phyloP scores from a whole-genome alignment of 345 rosid genomes.

The Anacardium occidentale region DNA sequence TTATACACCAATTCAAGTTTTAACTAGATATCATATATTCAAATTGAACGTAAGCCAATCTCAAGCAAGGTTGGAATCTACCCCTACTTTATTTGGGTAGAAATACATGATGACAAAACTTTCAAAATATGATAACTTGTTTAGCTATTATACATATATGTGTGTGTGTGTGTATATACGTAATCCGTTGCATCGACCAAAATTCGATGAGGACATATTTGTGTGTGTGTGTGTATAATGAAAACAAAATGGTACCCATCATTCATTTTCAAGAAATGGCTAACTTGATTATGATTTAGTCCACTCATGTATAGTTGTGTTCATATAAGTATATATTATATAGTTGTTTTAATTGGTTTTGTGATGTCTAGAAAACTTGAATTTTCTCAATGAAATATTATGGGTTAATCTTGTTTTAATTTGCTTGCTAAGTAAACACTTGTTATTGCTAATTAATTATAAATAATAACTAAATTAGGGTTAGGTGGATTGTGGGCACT shows the following conservation, averaged over 20 bases:
- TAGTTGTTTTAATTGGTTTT: neutral
- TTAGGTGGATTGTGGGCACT: neutral
- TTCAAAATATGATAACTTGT: too few relatives aligned
- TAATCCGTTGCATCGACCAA: too few relatives aligned
- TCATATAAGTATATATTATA: too few relatives aligned
- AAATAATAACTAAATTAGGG: neutral
- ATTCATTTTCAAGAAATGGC: constrained; percentile 11
- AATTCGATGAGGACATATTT: constrained; percentile 14
- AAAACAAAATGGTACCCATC: constrained; percentile 11
- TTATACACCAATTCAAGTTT: too few relatives aligned
- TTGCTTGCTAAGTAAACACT: neutral
- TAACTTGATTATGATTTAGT: constrained; percentile 12
- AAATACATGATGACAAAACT: too few relatives aligned
- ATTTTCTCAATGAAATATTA: neutral
- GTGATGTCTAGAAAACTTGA: neutral
- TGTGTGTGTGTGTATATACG: too few relatives aligned
- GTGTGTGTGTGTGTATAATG: neutral
- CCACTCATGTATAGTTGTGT: constrained; percentile 5
- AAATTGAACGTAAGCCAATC: too few relatives aligned
- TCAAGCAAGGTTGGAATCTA: too few relatives aligned
- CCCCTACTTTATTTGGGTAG: too few relatives aligned
- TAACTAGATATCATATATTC: too few relatives aligned
- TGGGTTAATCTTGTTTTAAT: neutral
- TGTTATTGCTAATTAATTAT: constrained; percentile 1
- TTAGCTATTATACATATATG: too few relatives aligned